Evolutionary conservation across 2,329 filamentous ascomycete species (phyloP), one percentile per base, ranked within the genome.

Genomic region (Lecanosticta acicola): DNA sequence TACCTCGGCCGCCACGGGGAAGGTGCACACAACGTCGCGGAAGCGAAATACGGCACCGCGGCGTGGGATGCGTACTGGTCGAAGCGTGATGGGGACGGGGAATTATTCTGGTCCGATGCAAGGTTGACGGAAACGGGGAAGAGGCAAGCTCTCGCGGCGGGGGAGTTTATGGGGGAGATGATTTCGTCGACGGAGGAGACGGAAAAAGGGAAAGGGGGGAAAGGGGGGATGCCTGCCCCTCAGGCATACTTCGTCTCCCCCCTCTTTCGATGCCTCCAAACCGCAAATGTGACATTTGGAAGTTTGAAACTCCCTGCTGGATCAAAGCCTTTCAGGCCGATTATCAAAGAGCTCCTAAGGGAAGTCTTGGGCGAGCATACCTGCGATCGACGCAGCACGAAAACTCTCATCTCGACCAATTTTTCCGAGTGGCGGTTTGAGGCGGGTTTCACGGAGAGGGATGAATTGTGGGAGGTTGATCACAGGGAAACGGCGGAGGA

Each of bases 1-100:
- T 82, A 82, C 64, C 71, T 85, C 63, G 83, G 78, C 34, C 78
- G 84, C 32, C 84, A 87, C 59, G 84, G 84, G 17, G 76, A 87
- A 64, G 84, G 84, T 4, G 66, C 67, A 40, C 75, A 60, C 63
- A 83, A 83, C 57, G 77, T 78, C 4, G 83, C 82, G 11, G 80
- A 85, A 64, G 69, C 71, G 20, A 83, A 73, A 61, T 86, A 84
- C 55, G 82, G 82, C 38, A 85, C 81, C 0, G 75, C 79, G 1
- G 79, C 78, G 2, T 86, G 83, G 83, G 82, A 86, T 60, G 59
- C 56, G 63, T 84, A 85, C 68, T 87, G 80, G 80, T 74, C 77
- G 3, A 71, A 78, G 49, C 71, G 75, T 1, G 75, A 83, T 29
- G 83, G 83, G 51, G 84, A 86, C 58, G 74, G 69, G 37, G 84